Evolutionary conservation across 306 rosid genomes (phyloP), one percentile per base, ranked within the genome.

Genomic region (Sicyos edulis): DNA sequence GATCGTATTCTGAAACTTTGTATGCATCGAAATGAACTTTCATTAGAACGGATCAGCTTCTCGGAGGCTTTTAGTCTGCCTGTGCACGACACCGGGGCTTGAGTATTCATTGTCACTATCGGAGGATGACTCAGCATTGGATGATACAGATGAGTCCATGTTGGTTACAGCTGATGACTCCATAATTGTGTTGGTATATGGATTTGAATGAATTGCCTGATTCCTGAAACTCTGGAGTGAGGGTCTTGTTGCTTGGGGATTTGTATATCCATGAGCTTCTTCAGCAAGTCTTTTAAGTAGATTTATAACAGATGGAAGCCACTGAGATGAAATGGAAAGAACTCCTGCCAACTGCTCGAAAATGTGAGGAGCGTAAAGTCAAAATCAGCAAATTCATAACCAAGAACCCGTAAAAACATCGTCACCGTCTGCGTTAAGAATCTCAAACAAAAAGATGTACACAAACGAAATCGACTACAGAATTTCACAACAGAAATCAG

Each of bases 301-400:
- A 86, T 90, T 87, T 88, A 90, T 84, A n/a, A 88, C 50, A 14
- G 92, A 83, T 62, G 98, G 96, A 64, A 92, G 85, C 76, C 90
- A 82, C 85, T 71, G 88, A 0, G 96, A 65, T 49, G 88, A 85
- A 71, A 92, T 62, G 53, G 91, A 80, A 14, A 92, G 82, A 47
- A 92, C 68, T 68, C 96, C 98, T 26, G 92, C 76, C 20, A 92
- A 78, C 98, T 92, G 91, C 73, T 19, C 79, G 52, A 69, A 83
- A 47, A 29, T 70, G 26, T 7, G 8, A 49, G 20, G 51, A 20
- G 71, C 53, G 16, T 7, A 50, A 26, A 8, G 17, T 40, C 11
- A 65, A 19, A 40, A 44, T 65, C 10, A 65, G 37, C 37, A 32
- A 32, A 32, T 32, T 4, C 37, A 32, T 32, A 32, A 32, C 54